phyloP scores from a whole-genome alignment of 2,329 filamentous ascomycete genomes.

The Cercospora sp. region DNA sequence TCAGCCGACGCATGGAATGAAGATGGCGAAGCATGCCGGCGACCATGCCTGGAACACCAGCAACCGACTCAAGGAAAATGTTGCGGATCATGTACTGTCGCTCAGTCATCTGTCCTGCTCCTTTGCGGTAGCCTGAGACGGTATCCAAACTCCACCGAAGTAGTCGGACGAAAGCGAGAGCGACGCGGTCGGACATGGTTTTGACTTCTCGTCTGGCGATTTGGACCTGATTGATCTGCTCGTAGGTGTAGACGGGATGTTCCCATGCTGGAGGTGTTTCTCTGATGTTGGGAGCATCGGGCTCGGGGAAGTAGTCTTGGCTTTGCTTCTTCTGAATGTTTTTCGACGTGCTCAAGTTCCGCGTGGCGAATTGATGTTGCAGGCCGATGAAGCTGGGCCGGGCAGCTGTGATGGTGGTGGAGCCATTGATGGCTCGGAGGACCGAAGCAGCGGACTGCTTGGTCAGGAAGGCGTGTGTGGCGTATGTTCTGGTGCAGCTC shows the following conservation, averaged over 20 bases:
- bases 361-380: conserved; percentile 33
- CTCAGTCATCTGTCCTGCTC: conserved; percentile 69
- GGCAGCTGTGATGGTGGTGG: conserved; percentile 28
- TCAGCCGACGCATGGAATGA: conserved; percentile 77
- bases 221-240: conserved; percentile 72
- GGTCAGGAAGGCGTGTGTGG: conserved; percentile 16
- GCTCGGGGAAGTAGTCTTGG: conserved; percentile 49
- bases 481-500: conserved; percentile 17
- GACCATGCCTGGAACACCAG: conserved; percentile 95
- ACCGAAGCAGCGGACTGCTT: conserved; percentile 38
- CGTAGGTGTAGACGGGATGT: conserved; percentile 64
- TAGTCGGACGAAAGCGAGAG: conserved; percentile 73
- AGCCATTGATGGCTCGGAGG: conserved; percentile 41
- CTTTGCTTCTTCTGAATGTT: conserved; percentile 36
- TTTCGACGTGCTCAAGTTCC: conserved; percentile 46
- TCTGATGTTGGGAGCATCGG: conserved; percentile 47
- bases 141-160: conserved; percentile 79
- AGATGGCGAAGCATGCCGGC: conserved; percentile 92
- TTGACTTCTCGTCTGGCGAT: conserved; percentile 75
- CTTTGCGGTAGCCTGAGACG: conserved; percentile 69
- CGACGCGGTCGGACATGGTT: conserved; percentile 73
- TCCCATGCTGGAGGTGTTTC: conserved; percentile 52
- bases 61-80: conserved; percentile 91
- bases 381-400: conserved; percentile 40
- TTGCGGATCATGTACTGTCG: conserved; percentile 79